A percentile compares a stretch with the other conserved stretches of the same genome.
These are phyloP conservation scores for Gracilaria caudata DNA, from an alignment of 23 red algal species.

Conservation along the genomic window DNA sequence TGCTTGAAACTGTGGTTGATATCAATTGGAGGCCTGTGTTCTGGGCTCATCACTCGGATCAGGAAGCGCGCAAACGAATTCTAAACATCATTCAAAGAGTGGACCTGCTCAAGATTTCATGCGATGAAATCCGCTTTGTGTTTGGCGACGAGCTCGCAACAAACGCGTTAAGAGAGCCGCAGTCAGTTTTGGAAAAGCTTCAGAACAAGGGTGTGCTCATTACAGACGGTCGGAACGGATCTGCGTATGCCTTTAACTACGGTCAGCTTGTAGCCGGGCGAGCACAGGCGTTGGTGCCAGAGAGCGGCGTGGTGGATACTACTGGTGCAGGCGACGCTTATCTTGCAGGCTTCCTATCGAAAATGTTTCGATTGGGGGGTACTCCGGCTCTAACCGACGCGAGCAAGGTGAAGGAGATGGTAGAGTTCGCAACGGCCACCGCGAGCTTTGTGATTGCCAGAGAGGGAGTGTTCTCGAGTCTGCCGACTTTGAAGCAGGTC, in stretches of 20 bases:
- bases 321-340: conserved; percentile 74
- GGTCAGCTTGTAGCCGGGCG: conserved; percentile 12
- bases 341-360: conserved; percentile 64
- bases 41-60: conserved; percentile 21
- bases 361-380: conserved; percentile 53
- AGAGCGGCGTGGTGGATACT: conserved; percentile 55
- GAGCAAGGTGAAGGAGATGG: conserved; percentile 22
- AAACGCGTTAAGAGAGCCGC: conserved; percentile 36
- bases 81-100: conserved; percentile 6
- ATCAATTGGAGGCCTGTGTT: conserved; percentile 69
- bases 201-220: conserved; percentile 47
- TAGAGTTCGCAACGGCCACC: conserved; percentile 39
- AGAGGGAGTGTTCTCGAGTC: conserved; percentile 38
- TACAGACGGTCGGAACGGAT: conserved; percentile 47
- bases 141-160: conserved; percentile 37
- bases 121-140: conserved; percentile 56
- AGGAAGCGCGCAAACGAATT: conserved; percentile 45
- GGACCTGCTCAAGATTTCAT: conserved; percentile 48
- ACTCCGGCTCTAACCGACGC: conserved; percentile 22
- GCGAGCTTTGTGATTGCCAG: conserved; percentile 48
- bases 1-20: conserved; percentile 50
- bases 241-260: conserved; percentile 35
- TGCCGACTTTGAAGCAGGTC: conserved; percentile 26
- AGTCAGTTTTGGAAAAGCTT: not conserved
- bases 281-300: not conserved